Conservation (phyloP, 805 yeast species). For the Yarrowia hollandica region DNA sequence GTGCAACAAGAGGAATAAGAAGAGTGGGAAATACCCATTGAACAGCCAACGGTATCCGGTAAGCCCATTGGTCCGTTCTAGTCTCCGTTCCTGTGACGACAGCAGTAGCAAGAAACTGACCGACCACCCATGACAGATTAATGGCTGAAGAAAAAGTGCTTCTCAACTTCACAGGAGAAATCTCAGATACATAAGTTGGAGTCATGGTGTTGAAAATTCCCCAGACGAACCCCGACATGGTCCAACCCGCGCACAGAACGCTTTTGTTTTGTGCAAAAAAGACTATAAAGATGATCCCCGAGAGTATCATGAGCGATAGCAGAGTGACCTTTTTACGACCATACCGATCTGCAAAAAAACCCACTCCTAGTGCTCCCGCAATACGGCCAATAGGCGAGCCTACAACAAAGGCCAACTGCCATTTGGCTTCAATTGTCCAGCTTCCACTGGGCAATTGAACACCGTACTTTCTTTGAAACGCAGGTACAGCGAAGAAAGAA, state of each 20-base stretch:
- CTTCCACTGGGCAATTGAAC: slow-evolving; percentile 1
- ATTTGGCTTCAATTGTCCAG: slow-evolving; percentile 32
- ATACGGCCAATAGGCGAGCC: slow-evolving; percentile 47
- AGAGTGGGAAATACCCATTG: background rate
- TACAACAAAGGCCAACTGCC: slow-evolving; percentile 39
- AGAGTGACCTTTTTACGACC: slow-evolving; percentile 48
- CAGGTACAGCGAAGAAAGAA: slow-evolving; percentile 49
- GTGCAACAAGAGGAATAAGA: background rate
- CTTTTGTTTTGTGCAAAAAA: background rate
- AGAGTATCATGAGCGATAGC: slow-evolving; percentile 38
- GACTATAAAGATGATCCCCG: background rate
- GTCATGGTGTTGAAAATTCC: background rate
- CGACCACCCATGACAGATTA: background rate
- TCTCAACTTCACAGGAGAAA: background rate
- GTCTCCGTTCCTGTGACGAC: background rate
- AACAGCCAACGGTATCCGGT: background rate
- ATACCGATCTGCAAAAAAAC: slow-evolving; percentile 47
- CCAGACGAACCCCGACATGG: background rate
- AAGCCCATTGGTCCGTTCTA: background rate
- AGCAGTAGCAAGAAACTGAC: background rate
- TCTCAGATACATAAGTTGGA: background rate
- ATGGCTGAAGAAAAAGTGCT: background rate
- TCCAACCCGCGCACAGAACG: background rate
- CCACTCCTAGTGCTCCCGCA: slow-evolving; percentile 50
- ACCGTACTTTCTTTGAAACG: slow-evolving; percentile 48